These are phyloP conservation scores for Mycosphaerella sp. DNA, from an alignment of 2,329 filamentous ascomycete genomes.

Conservation along the genomic window DNA sequence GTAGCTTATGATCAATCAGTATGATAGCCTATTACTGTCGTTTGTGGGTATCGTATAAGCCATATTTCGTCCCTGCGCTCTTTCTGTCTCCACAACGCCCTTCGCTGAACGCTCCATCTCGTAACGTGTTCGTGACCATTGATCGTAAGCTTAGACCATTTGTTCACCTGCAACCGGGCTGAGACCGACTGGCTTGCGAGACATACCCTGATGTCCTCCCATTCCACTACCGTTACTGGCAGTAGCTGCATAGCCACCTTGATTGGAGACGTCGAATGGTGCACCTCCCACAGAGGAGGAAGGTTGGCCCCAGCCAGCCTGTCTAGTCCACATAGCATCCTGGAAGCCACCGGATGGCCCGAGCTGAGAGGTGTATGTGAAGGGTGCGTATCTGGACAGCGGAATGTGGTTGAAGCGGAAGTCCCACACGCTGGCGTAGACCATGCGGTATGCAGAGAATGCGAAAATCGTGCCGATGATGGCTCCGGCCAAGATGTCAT, in stretches of 20 bases:
- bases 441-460: conserved; percentile 60
- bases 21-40: no score
- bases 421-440: conserved; percentile 63
- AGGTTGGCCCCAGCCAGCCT: conserved; percentile 6
- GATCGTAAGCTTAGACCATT: conserved; percentile 1
- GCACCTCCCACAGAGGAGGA: not conserved
- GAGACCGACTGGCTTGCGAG: conserved; percentile 1
- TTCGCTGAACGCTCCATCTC: not conserved
- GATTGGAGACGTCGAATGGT: conserved; percentile 3
- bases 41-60: not conserved
- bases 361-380: conserved; percentile 36
- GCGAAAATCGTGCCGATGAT: conserved; percentile 61
- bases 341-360: conserved; percentile 2
- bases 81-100: not conserved
- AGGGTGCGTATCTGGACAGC: conserved; percentile 53
- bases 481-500: conserved; percentile 62
- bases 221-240: not conserved
- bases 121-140: not conserved
- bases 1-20: no score
- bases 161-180: conserved; percentile 2
- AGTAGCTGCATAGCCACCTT: not conserved
- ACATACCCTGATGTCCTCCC: not conserved
- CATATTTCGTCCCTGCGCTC: not conserved
- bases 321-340: conserved; percentile 5
- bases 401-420: conserved; percentile 63